Evolutionary conservation across 164 flowering plant genomes (phyloP).

Genomic region (Aristolochia contorta): DNA sequence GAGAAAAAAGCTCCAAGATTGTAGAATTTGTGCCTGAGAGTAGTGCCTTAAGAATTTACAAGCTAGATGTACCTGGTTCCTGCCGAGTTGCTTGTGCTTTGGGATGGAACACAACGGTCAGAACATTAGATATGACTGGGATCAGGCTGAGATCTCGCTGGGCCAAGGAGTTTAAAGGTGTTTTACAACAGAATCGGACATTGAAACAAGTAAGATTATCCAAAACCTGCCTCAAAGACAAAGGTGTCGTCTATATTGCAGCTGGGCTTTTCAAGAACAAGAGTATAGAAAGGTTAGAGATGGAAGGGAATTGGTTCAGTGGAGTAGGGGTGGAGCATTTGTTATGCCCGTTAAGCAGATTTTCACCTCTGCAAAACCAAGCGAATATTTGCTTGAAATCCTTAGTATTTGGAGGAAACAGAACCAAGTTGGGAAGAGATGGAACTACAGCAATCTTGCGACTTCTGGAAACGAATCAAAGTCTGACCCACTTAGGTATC

Average conservation of each 20-base stretch:
- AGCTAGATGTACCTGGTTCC: constrained; percentile 48
- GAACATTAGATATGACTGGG: constrained; percentile 73
- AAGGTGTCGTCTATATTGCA: constrained; percentile 76
- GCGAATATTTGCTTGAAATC: constrained; percentile 70
- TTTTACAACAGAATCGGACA: constrained; percentile 62
- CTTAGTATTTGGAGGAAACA: constrained; percentile 64
- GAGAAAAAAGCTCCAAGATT: constrained; percentile 51
- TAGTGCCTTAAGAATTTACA: constrained; percentile 55
- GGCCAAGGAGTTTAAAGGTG: constrained; percentile 84
- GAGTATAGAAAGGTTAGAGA: constrained; percentile 41
- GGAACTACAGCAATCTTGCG: constrained; percentile 63
- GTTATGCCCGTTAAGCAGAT: constrained; percentile 78
- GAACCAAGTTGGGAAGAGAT: constrained; percentile 58
- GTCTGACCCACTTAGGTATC: constrained; percentile 48
- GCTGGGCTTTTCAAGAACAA: constrained; percentile 84
- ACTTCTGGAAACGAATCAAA: constrained; percentile 68
- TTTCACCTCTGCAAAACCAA: constrained; percentile 65
- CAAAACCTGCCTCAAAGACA: constrained; percentile 64
- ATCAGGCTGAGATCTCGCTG: constrained; percentile 64
- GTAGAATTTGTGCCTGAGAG: constrained; percentile 78
- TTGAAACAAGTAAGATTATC: constrained; percentile 71
- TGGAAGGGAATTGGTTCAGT: constrained; percentile 69
- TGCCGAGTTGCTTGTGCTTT: constrained; percentile 71
- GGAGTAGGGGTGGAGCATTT: constrained; percentile 83
- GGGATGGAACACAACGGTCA: constrained; percentile 73